Evolutionary conservation across 768 basidiomycete species (phyloP), one percentile per base, ranked within the genome.

Genomic region (Xerocomellus chrysenteron): DNA sequence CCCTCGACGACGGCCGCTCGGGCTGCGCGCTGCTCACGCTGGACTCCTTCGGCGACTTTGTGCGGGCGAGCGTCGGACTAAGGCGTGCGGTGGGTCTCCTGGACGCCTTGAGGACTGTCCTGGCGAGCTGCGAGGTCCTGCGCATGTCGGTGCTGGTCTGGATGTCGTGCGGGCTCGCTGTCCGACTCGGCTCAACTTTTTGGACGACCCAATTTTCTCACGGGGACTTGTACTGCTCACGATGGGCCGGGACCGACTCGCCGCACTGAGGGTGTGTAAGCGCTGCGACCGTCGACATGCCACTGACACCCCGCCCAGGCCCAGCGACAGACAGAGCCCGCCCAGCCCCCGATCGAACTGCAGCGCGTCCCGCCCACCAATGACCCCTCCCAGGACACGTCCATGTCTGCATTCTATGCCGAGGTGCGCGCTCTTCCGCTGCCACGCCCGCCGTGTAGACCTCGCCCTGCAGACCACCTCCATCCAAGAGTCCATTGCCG

Each of bases 241-340:
- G 63, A 85, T 92, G 82, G 91, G 63, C 26, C 63, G 59, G 12
- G 70, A 95, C 82, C 83, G 93, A 81, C 84, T 95, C 61, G 92
- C 90, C 65, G 90, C 88, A 56, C 83, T 88, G 80, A 83, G 90
- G 76, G 90, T 89, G 59, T 46, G 82, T 65, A 11, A 83, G 67
- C 81, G 19, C 5, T n/a, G 10, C 14, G 16, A 8, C 17, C 37
- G 80, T 81, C 63, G 80, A 84, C 86, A 11, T 9, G 4, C 80
- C 43, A 4, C 36, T 54, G 36, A 64, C 54, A n/a, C 11, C 42
- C n/a, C 24, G 69, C 80, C 16, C 81, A 83, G 61, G 85, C 85
- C 41, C 81, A 82, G 63, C 80, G 83, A 58, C 65, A 66, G 59
- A 79, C 76, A 59, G 67, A 69, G n/a, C 51, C 26, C 3, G 41